Conservation (phyloP, 331 rosid genomes). For the Pyrus hybrid region DNA sequence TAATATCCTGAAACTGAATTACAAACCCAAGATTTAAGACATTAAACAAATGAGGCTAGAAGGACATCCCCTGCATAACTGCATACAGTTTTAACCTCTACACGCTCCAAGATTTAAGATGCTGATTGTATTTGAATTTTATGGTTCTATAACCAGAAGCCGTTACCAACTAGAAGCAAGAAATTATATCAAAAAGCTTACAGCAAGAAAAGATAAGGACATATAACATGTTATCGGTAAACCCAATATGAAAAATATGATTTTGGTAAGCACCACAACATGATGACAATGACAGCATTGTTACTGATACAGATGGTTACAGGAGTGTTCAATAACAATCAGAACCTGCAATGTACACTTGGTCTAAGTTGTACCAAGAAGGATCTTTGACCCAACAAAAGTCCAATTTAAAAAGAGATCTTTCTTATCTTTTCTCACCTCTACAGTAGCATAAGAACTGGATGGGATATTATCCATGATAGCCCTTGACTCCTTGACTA, state of each 20-base stretch:
- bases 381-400: no score
- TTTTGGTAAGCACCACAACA: neutral
- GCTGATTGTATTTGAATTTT: neutral
- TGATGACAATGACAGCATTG: neutral
- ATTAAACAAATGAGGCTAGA: neutral
- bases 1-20: conserved; percentile 64
- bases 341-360: neutral
- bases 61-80: neutral
- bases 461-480: conserved; percentile 34
- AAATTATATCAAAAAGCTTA: neutral
- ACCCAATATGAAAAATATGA: neutral
- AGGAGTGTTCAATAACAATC: neutral
- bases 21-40: neutral
- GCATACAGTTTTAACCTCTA: neutral
- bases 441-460: conserved; percentile 28
- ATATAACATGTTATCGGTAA: neutral
- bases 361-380: neutral
- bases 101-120: neutral
- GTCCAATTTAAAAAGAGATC: neutral
- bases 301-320: neutral
- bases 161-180: neutral
- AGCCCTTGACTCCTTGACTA: conserved; percentile 30
- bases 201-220: neutral
- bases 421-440: conserved; percentile 29
- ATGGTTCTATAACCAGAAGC: neutral